These are phyloP conservation scores for Triticum timopheevii DNA, from an alignment of 176 grass and related monocot genomes.

Conservation along the genomic window DNA sequence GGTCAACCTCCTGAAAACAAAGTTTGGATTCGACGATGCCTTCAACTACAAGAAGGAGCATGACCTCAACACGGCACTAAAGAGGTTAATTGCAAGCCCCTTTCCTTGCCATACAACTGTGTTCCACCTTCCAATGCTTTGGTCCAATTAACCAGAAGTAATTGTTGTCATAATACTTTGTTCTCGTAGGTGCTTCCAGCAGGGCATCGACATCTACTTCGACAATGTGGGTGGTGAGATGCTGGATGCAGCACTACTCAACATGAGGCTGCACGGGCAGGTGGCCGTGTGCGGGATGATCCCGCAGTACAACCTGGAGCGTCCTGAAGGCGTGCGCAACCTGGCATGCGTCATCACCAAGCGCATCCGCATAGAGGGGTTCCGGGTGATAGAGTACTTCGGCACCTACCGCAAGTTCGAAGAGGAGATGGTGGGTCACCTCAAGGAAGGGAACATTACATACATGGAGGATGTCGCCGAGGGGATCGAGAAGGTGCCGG, in stretches of 20 bases:
- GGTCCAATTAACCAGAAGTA: no score
- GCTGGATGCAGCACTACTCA: slow-evolving; percentile 58
- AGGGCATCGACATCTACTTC: slow-evolving; percentile 85
- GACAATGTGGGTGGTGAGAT: slow-evolving; percentile 65
- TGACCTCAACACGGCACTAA: neutral
- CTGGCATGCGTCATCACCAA: neutral
- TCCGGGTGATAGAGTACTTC: neutral
- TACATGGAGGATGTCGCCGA: neutral
- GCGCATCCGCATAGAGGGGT: neutral
- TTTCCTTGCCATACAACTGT: neutral
- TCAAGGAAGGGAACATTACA: neutral
- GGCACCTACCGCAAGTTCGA: neutral
- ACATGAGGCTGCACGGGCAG: slow-evolving; percentile 26
- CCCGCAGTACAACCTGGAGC: neutral
- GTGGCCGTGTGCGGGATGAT: slow-evolving; percentile 70
- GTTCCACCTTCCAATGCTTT: neutral
- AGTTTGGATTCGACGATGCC: neutral
- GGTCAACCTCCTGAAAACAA: neutral
- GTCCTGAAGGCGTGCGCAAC: neutral
- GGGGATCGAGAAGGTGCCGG: neutral
- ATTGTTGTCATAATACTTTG: neutral
- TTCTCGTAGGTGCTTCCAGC: slow-evolving; percentile 37
- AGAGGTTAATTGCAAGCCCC: neutral
- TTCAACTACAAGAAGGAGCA: neutral
- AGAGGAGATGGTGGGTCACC: neutral